Base-by-base conservation (phyloP, 495 filamentous ascomycete genomes). In the Letharia lupina region DNA sequence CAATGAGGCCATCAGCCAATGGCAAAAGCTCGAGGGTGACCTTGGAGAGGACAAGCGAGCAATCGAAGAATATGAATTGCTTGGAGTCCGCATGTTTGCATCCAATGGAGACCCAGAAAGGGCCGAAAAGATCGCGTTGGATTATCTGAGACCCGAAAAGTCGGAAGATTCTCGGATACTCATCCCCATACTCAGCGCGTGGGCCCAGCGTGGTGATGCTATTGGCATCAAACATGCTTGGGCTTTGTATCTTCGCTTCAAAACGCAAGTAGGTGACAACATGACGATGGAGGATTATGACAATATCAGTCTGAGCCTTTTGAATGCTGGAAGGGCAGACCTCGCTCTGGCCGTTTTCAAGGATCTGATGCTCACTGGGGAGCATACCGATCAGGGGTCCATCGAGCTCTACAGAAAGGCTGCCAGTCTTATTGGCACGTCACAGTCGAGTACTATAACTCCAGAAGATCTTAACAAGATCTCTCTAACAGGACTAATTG, bases 271-370 rank as follows among this genome's bases (percentile, higher is more conserved):
- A 8, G 85, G 84, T 4, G 70, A 82, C 31, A 73, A 80, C 16
- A 89, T 93, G 77, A 84, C 77, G 11, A 87, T 91, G 78, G 78
- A 85, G 31, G 89, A 93, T 73, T 93, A 91, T 70, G 90, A 92
- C 73, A 76, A 78, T 42, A 74, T 93, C 33, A 85, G 82, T 61
- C 82, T 83, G 48, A 78, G 79, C 47, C 86, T 91, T 67, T 76
- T 93, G 12, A 77, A 81, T 8, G 78, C 82, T 11, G 81, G 83
- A 59, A 74, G 80, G 57, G 75, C 82, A 15, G 84, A 90, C 70
- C 77, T 86, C 44, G 89, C 86, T 1, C 79, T 91, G 63, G 84
- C 86, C 56, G 83, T 86, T 2, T 93, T 93, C 77, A 89, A 87
- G 62, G 90, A 93, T 72, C 90, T 92, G 89, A 91, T 92, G 88